Base-by-base conservation (phyloP, 805 yeast species). In the Wickerhamomyces pijperi region DNA sequence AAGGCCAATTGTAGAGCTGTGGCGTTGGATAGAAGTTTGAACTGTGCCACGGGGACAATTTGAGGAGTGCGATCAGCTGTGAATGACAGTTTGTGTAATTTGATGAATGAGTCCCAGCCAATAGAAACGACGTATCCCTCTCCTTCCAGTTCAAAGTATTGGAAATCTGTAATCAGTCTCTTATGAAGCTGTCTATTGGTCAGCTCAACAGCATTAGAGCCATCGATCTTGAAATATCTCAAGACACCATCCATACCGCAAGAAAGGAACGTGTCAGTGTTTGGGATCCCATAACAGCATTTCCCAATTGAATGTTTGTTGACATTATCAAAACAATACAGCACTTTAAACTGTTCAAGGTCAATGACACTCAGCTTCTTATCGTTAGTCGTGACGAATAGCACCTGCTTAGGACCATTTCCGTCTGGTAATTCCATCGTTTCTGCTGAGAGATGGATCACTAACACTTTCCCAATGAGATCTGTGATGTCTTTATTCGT, bases 51-150 rank as follows among this genome's bases (percentile, higher is more conserved):
- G 9, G 49, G 55, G 18, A 12, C 36, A 20, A 50, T 36, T 29
- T 34, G 19, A 18, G n/a, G n/a, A n/a, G n/a, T n/a, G n/a, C 28
- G 2, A 53, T 49, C 31, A 1, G 44, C 47, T 3, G 47, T 45
- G 7, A 47, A n/a, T n/a, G n/a, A n/a, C n/a, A n/a, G 69, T 36
- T 39, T 51, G 47, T 39, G 68, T 56, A 29, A 69, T 36, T 59
- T 64, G 3, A 78, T 39, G 18, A 50, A 52, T 38, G 63, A 58
- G 55, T 81, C 88, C 70, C 79, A 70, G 3, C 87, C 85, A 44
- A 74, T 59, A 1, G 82, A 69, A 11, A 70, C 61, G 17, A 79
- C 46, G 45, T 63, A 68, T 16, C 62, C 60, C 4, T 50, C 39
- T 2, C 40, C 52, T 2, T 46, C 45, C 6, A 36, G 29, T 2